A percentile compares a stretch with the other conserved stretches of the same genome.
Evolutionary conservation across 2,329 filamentous ascomycete species (phyloP).

Genomic region (Paecilomyces formosus): DNA sequence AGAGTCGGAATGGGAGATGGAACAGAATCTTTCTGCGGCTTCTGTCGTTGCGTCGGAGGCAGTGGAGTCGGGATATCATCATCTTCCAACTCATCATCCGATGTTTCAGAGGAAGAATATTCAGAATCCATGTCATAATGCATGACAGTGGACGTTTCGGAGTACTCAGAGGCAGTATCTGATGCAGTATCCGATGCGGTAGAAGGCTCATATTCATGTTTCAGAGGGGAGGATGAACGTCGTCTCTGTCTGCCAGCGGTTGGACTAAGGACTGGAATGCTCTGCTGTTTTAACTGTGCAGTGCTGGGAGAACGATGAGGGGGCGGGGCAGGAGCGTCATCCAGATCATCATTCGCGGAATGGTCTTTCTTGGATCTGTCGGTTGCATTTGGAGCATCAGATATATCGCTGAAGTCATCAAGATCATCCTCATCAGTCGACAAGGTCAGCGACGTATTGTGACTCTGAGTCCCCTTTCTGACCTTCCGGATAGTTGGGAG

Average conservation of each 20-base stretch:
- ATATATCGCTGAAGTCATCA: not conserved
- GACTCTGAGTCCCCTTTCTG: constrained; percentile 28
- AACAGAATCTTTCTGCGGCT: constrained; percentile 36
- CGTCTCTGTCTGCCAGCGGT: constrained; percentile 47
- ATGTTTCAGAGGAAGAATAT: constrained; percentile 36
- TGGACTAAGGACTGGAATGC: constrained; percentile 44
- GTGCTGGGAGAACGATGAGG: constrained; percentile 49
- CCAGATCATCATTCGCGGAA: constrained; percentile 22
- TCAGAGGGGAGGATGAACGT: constrained; percentile 82
- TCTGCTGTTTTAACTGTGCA: constrained; percentile 35
- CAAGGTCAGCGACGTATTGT: constrained; percentile 3
- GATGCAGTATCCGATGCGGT: constrained; percentile 59
- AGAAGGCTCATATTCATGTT: constrained; percentile 94
- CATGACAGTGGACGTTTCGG: constrained; percentile 49
- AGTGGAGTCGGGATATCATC: constrained; percentile 33
- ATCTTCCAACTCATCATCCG: constrained; percentile 50
- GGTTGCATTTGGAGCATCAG: constrained; percentile 15
- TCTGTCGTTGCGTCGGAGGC: constrained; percentile 18
- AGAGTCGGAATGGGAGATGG: constrained; percentile 28
- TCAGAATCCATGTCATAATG: constrained; percentile 37
- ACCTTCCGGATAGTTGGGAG: constrained; percentile 39
- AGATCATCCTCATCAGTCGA: not conserved
- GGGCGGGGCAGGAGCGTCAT: constrained; percentile 36
- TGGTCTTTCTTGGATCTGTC: constrained; percentile 16
- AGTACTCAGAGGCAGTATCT: constrained; percentile 49